A percentile compares a stretch with the other conserved stretches of the same genome.
These are phyloP conservation scores for Ogataea paraovalis DNA, from an alignment of 805 yeast genomes.

Conservation along the genomic window DNA sequence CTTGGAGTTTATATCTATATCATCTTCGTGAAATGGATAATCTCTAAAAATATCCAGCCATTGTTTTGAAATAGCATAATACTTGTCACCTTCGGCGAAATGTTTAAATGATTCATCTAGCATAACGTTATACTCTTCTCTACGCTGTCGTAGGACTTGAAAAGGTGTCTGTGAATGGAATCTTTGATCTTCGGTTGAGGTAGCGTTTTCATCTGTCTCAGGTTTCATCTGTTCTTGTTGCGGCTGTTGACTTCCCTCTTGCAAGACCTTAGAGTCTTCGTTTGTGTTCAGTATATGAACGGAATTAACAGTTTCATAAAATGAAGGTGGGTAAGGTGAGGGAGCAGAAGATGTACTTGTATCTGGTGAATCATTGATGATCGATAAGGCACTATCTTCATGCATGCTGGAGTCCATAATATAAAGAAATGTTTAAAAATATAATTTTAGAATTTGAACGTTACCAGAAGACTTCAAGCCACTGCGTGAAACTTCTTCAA, in stretches of 20 bases:
- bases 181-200: background rate
- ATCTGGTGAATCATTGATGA: background rate
- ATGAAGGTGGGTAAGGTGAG: background rate
- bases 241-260: background rate
- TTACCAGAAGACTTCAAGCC: too few species aligned
- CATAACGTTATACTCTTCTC: constrained; percentile 13
- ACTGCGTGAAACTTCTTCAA: too few species aligned
- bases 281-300: background rate
- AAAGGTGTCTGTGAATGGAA: constrained; percentile 3
- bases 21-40: constrained; percentile 26
- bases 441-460: too few species aligned
- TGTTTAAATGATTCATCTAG: constrained; percentile 12
- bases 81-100: constrained; percentile 42
- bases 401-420: background rate
- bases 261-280: background rate
- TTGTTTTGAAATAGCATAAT: constrained; percentile 44
- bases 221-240: background rate
- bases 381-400: background rate
- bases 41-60: constrained; percentile 42
- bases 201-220: constrained; percentile 1
- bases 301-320: background rate
- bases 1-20: constrained; percentile 22
- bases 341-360: background rate
- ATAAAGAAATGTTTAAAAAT: background rate
- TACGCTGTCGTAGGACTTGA: constrained; percentile 14